Conservation (phyloP, 345 rosid species). For the Citrus maxima region DNA sequence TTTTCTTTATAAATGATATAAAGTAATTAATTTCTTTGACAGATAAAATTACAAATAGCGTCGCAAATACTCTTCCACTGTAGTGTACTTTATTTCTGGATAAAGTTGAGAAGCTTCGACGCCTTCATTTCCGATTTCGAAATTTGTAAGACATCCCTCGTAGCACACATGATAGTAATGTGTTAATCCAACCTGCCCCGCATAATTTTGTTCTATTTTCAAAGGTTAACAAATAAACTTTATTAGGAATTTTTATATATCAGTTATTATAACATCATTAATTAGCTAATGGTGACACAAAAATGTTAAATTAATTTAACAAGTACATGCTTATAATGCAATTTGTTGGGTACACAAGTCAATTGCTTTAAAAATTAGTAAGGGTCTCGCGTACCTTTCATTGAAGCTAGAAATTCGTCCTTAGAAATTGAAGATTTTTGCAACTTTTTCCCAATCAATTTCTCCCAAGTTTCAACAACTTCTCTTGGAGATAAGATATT, state of each 20-base stretch:
- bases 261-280: neutral
- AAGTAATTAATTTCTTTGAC: too few species aligned
- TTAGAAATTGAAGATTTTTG: slow-evolving; percentile 35
- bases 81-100: slow-evolving; percentile 35
- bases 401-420: slow-evolving; percentile 37
- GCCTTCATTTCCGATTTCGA: slow-evolving; percentile 40
- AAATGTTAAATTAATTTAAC: too few species aligned
- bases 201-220: slow-evolving; percentile 28
- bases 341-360: too few species aligned
- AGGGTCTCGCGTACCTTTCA: slow-evolving; percentile 27
- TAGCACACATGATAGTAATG: slow-evolving; percentile 60
- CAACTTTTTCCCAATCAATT: slow-evolving; percentile 44
- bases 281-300: too few species aligned
- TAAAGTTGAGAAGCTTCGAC: slow-evolving; percentile 49
- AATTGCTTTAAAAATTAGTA: too few species aligned
- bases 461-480: slow-evolving; percentile 55
- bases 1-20: too few species aligned
- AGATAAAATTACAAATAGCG: slow-evolving; percentile 30
- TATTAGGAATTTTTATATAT: too few species aligned
- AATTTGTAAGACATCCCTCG: slow-evolving; percentile 57
- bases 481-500: slow-evolving; percentile 52
- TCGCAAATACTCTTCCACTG: slow-evolving; percentile 36
- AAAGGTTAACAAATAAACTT: neutral
- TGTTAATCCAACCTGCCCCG: slow-evolving; percentile 39
- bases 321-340: too few species aligned